Conservation (phyloP, 495 filamentous ascomycete genomes). For the Penicillium goetzii region DNA sequence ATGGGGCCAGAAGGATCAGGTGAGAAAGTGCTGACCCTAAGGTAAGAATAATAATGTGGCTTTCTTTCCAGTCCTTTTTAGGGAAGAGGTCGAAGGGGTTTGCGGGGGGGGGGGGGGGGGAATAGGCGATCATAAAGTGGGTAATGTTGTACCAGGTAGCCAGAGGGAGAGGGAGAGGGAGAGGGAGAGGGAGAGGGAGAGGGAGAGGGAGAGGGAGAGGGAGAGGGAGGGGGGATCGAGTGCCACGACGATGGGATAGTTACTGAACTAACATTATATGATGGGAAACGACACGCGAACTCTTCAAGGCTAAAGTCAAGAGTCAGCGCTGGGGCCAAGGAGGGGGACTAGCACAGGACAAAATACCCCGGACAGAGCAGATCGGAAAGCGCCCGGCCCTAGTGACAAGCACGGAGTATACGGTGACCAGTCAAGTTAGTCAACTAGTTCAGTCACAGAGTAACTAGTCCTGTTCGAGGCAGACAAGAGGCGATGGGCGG, state of each 20-base stretch:
- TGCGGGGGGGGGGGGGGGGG: neutral
- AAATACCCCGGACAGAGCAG: conserved; percentile 1
- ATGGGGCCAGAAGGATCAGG: conserved; percentile 10
- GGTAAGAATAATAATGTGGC: no score
- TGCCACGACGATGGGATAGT: no score
- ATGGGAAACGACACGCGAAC: neutral
- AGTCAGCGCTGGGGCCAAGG: neutral
- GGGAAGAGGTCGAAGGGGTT: conserved; percentile 1
- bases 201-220: neutral
- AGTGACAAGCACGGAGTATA: neutral
- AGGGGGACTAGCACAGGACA: neutral
- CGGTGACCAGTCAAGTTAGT: neutral
- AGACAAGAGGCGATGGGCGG: neutral
- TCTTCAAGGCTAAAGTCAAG: neutral
- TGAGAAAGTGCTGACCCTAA: neutral
- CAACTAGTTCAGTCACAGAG: neutral
- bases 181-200: neutral
- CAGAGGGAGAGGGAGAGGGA: neutral
- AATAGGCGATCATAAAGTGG: neutral
- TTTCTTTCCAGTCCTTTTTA: neutral
- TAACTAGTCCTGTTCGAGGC: neutral
- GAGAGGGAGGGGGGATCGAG: no score
- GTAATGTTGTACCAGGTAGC: neutral
- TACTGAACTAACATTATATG: neutral
- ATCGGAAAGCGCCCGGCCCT: neutral